Percentiles rank a stretch among this genome's conserved stretches.
phyloP scores from a whole-genome alignment of 805 yeast species.

The Scheffersomyces amazonensis region DNA sequence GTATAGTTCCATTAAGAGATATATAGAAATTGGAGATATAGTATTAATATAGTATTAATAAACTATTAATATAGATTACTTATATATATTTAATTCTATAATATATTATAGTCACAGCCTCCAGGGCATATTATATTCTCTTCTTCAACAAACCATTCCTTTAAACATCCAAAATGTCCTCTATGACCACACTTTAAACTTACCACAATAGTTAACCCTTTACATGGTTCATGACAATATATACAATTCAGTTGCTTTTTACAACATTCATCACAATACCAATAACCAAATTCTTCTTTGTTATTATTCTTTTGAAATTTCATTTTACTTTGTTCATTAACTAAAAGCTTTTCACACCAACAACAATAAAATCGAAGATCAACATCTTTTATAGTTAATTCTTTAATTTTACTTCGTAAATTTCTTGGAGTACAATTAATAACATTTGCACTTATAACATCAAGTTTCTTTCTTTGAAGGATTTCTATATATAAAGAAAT shows the following conservation, averaged over 20 bases:
- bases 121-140: slow-evolving; percentile 74
- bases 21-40: slow-evolving; percentile 36
- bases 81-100: slow-evolving; percentile 1
- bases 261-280: slow-evolving; percentile 81
- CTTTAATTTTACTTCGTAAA: slow-evolving; percentile 23
- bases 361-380: slow-evolving; percentile 53
- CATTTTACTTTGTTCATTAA: slow-evolving; percentile 55
- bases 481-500: slow-evolving; percentile 52
- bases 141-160: slow-evolving; percentile 70
- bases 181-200: slow-evolving; percentile 77
- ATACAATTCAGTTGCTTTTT: slow-evolving; percentile 65
- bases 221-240: slow-evolving; percentile 73
- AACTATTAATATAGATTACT: slow-evolving; percentile 39
- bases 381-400: slow-evolving; percentile 32
- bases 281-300: slow-evolving; percentile 54
- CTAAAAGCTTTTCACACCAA: slow-evolving; percentile 54
- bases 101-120: slow-evolving; percentile 50
- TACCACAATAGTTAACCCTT: slow-evolving; percentile 61
- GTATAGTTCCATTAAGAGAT: slow-evolving; percentile 44
- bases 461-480: slow-evolving; percentile 48
- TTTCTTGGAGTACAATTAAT: slow-evolving; percentile 40
- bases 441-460: slow-evolving; percentile 57
- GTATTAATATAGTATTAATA: slow-evolving; percentile 23
- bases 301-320: slow-evolving; percentile 16
- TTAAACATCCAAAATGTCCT: slow-evolving; percentile 79